phyloP scores from a whole-genome alignment of 257 asterid species.

The Gentiana dahurica region DNA sequence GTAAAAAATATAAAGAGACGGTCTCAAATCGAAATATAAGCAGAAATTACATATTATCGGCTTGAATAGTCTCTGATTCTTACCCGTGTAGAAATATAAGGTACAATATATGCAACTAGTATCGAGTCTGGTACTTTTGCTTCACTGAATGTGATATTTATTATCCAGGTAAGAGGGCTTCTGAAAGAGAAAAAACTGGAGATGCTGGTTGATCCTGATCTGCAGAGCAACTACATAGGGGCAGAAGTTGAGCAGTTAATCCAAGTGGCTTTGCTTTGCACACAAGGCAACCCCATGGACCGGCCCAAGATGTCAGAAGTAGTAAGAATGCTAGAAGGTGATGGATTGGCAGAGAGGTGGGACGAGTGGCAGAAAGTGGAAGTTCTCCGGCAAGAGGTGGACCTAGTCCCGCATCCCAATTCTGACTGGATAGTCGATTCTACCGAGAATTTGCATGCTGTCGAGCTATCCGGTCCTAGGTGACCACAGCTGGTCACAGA shows the following conservation, averaged over 20 bases:
- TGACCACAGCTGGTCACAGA: slow-evolving; percentile 15
- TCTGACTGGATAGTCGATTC: slow-evolving; percentile 48
- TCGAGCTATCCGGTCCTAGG: slow-evolving; percentile 47
- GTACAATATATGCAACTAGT: background rate
- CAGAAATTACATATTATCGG: too few species aligned
- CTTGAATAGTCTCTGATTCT: background rate
- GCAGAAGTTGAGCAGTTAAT: slow-evolving; percentile 44
- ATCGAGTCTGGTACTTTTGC: background rate
- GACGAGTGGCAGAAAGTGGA: slow-evolving; percentile 59
- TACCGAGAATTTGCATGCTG: slow-evolving; percentile 41
- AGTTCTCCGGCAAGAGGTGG: slow-evolving; percentile 47
- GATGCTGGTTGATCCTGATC: slow-evolving; percentile 48
- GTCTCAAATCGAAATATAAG: too few species aligned
- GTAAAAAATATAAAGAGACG: too few species aligned
- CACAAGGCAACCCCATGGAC: slow-evolving; percentile 40
- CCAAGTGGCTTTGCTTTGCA: slow-evolving; percentile 44
- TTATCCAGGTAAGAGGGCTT: slow-evolving; percentile 41
- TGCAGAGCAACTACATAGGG: slow-evolving; percentile 32
- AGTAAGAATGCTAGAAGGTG: slow-evolving; percentile 46
- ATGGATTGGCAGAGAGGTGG: slow-evolving; percentile 46
- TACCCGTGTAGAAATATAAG: background rate
- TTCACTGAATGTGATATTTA: background rate
- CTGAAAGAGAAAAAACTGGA: slow-evolving; percentile 39
- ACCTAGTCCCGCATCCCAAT: slow-evolving; percentile 29
- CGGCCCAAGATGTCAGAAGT: slow-evolving; percentile 52